Conservation (phyloP, 371 early-diverging fungal genomes). For the Encephalitozoon hellem region DNA sequence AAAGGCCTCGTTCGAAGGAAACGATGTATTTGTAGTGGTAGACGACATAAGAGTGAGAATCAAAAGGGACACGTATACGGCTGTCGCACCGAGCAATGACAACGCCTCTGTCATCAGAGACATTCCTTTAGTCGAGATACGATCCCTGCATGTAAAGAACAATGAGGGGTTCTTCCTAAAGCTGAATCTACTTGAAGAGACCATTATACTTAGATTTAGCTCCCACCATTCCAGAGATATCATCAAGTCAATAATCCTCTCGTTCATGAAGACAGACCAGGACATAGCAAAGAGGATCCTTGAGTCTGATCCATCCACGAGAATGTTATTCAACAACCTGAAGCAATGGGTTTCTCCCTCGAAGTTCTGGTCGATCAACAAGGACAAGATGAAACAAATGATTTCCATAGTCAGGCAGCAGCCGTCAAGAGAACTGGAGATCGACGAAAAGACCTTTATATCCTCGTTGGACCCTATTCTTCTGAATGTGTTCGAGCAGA, state of each 20-base stretch:
- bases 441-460: background rate
- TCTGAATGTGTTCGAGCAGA: constrained; percentile 18
- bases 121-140: background rate
- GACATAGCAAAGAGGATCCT: background rate
- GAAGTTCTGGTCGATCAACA: constrained; percentile 6
- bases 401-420: background rate
- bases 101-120: background rate
- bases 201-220: background rate
- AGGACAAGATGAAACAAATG: background rate
- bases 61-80: background rate
- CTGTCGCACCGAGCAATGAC: too few relatives aligned
- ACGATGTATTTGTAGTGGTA: constrained; percentile 24
- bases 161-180: constrained; percentile 10
- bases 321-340: background rate
- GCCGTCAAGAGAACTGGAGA: background rate
- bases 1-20: constrained; percentile 1
- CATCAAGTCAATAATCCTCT: constrained; percentile 11
- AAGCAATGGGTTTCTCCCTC: background rate
- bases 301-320: background rate
- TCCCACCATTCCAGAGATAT: constrained; percentile 9
- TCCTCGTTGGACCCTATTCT: background rate
- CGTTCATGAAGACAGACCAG: constrained; percentile 4
- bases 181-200: background rate
- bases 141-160: constrained; percentile 14
- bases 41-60: background rate